phyloP scores from a whole-genome alignment of 495 filamentous ascomycete genomes.

The Amorphotheca resinae region DNA sequence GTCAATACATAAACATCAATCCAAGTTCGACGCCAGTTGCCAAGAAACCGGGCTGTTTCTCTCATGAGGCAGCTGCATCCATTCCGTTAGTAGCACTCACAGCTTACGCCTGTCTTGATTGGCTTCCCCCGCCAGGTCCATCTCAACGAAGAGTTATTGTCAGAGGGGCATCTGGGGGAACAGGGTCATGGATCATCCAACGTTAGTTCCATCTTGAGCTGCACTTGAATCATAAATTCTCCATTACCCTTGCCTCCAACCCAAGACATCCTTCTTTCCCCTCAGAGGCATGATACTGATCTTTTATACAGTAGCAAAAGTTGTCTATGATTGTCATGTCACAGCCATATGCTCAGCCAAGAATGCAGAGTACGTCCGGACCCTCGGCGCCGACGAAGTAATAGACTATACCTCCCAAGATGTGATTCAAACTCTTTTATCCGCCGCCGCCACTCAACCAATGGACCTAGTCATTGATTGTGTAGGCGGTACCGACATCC shows the following conservation, averaged over 20 bases:
- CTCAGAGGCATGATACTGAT: neutral
- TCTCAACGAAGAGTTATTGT: constrained; percentile 9
- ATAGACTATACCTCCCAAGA: constrained; percentile 22
- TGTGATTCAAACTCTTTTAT: constrained; percentile 5
- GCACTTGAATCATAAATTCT: neutral
- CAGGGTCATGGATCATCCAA: constrained; percentile 11
- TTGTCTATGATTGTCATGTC: constrained; percentile 18
- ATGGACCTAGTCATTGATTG: constrained; percentile 19
- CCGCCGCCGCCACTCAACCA: neutral
- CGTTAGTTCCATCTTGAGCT: constrained; percentile 6
- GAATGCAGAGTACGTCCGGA: constrained; percentile 19
- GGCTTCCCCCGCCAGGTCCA: constrained; percentile 8
- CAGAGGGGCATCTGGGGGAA: constrained; percentile 14
- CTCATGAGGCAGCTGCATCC: constrained; percentile 26
- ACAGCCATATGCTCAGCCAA: constrained; percentile 21
- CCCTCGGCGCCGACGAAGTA: constrained; percentile 22
- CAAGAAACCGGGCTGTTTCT: constrained; percentile 22
- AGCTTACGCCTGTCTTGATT: constrained; percentile 30
- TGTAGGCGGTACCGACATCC: constrained; percentile 18
- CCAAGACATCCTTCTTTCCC: too few species aligned
- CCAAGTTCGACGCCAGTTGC: constrained; percentile 25
- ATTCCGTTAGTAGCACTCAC: constrained; percentile 31
- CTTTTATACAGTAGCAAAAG: constrained; percentile 12
- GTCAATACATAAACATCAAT: constrained; percentile 28
- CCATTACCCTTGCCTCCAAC: too few species aligned